Percentiles rank a stretch among this genome's conserved stretches.
phyloP scores from a whole-genome alignment of 805 yeast species.

The Ogataea pini region DNA sequence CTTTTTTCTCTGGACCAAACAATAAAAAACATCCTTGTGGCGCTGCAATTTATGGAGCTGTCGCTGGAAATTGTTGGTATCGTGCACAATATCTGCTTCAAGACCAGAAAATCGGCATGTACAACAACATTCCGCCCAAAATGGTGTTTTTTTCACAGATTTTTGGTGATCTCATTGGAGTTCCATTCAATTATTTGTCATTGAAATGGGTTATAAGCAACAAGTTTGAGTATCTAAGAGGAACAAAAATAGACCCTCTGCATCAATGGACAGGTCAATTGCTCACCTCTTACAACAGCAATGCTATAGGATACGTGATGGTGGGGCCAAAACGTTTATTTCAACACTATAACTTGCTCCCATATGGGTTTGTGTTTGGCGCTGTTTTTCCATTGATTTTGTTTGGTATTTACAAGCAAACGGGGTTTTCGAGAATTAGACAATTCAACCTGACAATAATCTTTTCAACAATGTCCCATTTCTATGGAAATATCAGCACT shows the following conservation, averaged over 20 bases:
- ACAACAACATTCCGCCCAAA: slow-evolving; percentile 54
- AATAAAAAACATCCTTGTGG: slow-evolving; percentile 46
- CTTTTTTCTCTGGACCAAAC: slow-evolving; percentile 17
- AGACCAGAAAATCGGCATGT: slow-evolving; percentile 52
- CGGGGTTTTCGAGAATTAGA: slow-evolving; percentile 27
- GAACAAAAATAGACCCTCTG: slow-evolving; percentile 40
- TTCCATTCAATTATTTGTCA: slow-evolving; percentile 52
- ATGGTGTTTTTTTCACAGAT: slow-evolving; percentile 52
- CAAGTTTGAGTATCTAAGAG: slow-evolving; percentile 37
- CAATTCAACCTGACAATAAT: slow-evolving; percentile 49
- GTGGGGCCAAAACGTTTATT: slow-evolving; percentile 50
- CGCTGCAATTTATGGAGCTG: slow-evolving; percentile 49
- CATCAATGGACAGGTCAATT: slow-evolving; percentile 56
- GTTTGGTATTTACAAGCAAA: slow-evolving; percentile 20
- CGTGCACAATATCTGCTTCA: slow-evolving; percentile 44
- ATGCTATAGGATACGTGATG: slow-evolving; percentile 52
- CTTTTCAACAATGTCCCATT: slow-evolving; percentile 47
- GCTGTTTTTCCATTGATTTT: slow-evolving; percentile 39
- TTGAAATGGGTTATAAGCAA: slow-evolving; percentile 47
- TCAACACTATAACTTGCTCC: slow-evolving; percentile 42
- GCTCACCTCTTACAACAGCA: slow-evolving; percentile 44
- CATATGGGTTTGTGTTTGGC: slow-evolving; percentile 47
- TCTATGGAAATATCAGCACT: slow-evolving; percentile 52
- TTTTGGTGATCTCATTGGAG: slow-evolving; percentile 52
- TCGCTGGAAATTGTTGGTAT: slow-evolving; percentile 58